phyloP scores from a whole-genome alignment of 306 rosid genomes.

The Malus asiatica region DNA sequence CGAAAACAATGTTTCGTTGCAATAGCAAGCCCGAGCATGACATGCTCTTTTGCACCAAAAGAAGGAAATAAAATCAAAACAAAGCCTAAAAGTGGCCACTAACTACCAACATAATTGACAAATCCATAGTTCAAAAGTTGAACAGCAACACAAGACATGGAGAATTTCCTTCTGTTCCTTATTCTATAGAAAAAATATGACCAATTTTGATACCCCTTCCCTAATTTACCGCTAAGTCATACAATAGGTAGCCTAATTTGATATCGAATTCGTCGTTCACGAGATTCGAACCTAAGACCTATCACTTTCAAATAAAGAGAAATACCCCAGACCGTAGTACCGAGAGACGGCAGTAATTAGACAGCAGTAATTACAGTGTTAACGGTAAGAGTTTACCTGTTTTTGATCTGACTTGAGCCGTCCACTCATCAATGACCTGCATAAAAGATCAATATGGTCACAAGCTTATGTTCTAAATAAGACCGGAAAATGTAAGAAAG shows the following conservation, averaged over 20 bases:
- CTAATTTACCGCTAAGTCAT: too few relatives aligned
- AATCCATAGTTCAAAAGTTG: not conserved
- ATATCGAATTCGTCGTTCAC: too few relatives aligned
- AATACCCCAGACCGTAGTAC: too few relatives aligned
- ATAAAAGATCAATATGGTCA: constrained; percentile 2
- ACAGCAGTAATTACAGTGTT: not conserved
- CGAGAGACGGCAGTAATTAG: not conserved
- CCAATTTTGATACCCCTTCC: not conserved
- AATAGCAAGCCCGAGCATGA: not conserved
- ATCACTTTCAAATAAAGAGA: too few relatives aligned
- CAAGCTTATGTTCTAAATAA: not conserved
- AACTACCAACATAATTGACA: not conserved
- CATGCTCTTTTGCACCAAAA: too few relatives aligned
- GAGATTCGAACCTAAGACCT: too few relatives aligned
- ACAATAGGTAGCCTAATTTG: too few relatives aligned
- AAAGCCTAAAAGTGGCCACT: not conserved
- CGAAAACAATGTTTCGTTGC: not conserved
- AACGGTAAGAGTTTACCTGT: constrained; percentile 37
- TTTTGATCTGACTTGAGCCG: constrained; percentile 65
- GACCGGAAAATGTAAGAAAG: not conserved
- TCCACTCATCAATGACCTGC: constrained; percentile 91
- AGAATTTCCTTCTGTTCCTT: not conserved
- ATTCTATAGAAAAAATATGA: not conserved
- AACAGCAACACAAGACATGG: not conserved
- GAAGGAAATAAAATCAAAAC: too few relatives aligned